phyloP scores from a whole-genome alignment of 768 basidiomycete genomes.

The Mycena belliarum region DNA sequence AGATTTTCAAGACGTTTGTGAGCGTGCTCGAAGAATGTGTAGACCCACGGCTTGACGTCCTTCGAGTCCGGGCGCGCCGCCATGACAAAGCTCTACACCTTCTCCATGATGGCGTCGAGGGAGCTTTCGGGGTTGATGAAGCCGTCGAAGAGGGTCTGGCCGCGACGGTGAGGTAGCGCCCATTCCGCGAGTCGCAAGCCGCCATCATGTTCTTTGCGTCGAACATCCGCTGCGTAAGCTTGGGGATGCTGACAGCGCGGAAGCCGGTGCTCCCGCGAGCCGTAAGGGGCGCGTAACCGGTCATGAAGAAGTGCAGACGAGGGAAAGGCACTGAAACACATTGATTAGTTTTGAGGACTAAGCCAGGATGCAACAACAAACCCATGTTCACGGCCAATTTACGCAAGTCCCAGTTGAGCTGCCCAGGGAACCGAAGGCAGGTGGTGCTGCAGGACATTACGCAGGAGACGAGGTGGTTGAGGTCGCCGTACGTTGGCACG shows the following conservation, averaged over 20 bases:
- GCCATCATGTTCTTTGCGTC: conserved; percentile 99
- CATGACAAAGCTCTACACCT: too few species aligned
- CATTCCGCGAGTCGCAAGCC: conserved; percentile 94
- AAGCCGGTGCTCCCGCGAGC: conserved; percentile 93
- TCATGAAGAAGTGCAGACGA: conserved; percentile 99
- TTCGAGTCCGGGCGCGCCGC: too few species aligned
- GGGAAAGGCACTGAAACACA: conserved; percentile 87
- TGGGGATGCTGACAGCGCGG: conserved; percentile 95
- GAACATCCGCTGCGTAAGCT: conserved; percentile 99
- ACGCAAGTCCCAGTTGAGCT: conserved; percentile 96
- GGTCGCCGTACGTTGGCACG: conserved; percentile 94
- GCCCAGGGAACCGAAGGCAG: conserved; percentile 97
- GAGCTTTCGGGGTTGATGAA: too few species aligned
- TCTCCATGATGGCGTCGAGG: too few species aligned
- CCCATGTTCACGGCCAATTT: conserved; percentile 99
- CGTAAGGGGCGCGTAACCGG: conserved; percentile 92
- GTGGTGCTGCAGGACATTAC: conserved; percentile 99
- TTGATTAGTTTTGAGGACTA: too few species aligned
- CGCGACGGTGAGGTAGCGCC: conserved; percentile 96
- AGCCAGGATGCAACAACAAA: too few species aligned
- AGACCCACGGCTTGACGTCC: too few species aligned
- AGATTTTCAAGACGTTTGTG: too few species aligned
- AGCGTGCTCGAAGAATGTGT: too few species aligned
- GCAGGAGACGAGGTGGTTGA: conserved; percentile 96
- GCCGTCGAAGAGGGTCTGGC: conserved; percentile 98